A percentile compares a stretch with the other conserved stretches of the same genome.
phyloP scores from a whole-genome alignment of 2,329 filamentous ascomycete genomes.

The Phialocephala subalpina region DNA sequence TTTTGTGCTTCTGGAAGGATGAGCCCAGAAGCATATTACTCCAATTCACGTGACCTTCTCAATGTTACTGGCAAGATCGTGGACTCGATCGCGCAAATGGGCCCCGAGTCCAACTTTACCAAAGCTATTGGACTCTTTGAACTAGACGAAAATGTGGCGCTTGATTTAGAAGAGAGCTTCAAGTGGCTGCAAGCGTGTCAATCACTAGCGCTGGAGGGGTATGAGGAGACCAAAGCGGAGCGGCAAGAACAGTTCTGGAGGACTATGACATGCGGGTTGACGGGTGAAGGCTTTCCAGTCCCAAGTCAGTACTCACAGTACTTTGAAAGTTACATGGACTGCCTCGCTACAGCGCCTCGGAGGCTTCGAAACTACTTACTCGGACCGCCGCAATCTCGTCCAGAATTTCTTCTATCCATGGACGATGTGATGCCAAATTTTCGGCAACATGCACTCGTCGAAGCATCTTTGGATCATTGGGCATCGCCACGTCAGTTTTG shows the following conservation, averaged over 20 bases:
- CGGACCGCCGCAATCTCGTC: neutral
- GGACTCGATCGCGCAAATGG: neutral
- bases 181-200: neutral
- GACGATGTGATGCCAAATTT: conserved; percentile 11
- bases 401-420: neutral
- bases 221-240: neutral
- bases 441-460: conserved; percentile 11
- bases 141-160: neutral
- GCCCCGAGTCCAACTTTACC: neutral
- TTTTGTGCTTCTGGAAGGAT: conserved; percentile 8
- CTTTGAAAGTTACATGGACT: conserved; percentile 16
- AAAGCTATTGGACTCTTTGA: neutral
- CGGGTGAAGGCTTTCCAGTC: conserved; percentile 17
- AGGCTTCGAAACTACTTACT: neutral
- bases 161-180: neutral
- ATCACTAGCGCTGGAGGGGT: neutral
- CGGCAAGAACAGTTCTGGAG: conserved; percentile 10
- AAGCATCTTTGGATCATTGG: conserved; percentile 20
- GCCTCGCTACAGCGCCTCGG: neutral
- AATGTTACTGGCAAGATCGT: neutral
- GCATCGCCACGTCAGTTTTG: conserved; percentile 44
- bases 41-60: neutral
- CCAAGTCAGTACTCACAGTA: conserved; percentile 10
- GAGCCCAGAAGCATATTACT: conserved; percentile 2
- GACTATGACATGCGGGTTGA: conserved; percentile 17